A percentile compares a stretch with the other conserved stretches of the same genome.
These are phyloP conservation scores for Colletotrichum higginsianum DNA, from an alignment of 2,329 filamentous ascomycete genomes.

Conservation along the genomic window DNA sequence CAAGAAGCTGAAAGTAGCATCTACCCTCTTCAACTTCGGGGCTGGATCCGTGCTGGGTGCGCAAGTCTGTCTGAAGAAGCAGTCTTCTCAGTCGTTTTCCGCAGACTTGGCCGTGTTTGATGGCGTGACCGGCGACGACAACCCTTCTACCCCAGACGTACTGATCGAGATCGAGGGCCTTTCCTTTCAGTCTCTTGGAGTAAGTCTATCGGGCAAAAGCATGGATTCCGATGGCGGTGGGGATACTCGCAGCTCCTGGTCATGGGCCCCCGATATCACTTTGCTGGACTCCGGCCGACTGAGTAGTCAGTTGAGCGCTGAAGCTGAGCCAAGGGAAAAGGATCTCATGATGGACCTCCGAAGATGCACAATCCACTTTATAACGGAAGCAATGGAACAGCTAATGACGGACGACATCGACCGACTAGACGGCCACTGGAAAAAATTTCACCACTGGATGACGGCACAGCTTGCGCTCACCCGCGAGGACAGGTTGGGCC, in stretches of 20 bases:
- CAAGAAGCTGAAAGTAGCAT: neutral
- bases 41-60: neutral
- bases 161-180: neutral
- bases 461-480: neutral
- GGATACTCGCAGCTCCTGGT: neutral
- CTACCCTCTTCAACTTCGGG: neutral
- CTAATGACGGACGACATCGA: constrained; percentile 8
- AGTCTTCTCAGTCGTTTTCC: neutral
- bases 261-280: constrained; percentile 1
- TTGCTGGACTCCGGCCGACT: neutral
- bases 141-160: neutral
- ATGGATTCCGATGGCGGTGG: neutral
- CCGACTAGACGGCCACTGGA: constrained; percentile 3
- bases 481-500: neutral
- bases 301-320: neutral
- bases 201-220: neutral
- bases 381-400: constrained; percentile 3
- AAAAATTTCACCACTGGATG: constrained; percentile 1
- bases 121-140: constrained; percentile 44
- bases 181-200: neutral
- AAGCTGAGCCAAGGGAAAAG: neutral
- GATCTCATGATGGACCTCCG: constrained; percentile 8
- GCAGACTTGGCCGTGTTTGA: constrained; percentile 39
- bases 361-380: neutral
- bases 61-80: neutral